Conservation (phyloP, 2,329 filamentous ascomycete genomes). For the Neopestalotiopsis sp. region DNA sequence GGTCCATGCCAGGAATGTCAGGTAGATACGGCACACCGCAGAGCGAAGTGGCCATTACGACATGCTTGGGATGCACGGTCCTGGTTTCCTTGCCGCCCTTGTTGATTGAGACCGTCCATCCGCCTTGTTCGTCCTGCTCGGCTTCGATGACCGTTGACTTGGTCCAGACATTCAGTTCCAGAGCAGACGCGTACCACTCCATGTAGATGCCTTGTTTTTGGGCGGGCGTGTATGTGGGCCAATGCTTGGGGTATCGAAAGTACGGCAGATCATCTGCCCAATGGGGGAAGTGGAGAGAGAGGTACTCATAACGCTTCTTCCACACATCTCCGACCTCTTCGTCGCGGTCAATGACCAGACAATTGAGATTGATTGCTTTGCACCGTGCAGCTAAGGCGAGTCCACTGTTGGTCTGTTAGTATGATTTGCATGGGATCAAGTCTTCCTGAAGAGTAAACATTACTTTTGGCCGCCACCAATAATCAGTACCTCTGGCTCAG, state of each 20-base stretch:
- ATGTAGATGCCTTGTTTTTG: constrained; percentile 52
- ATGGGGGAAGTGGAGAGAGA: constrained; percentile 25
- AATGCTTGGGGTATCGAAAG: constrained; percentile 46
- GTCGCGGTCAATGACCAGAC: constrained; percentile 48
- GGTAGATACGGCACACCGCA: constrained; percentile 70
- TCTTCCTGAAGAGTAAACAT: background rate
- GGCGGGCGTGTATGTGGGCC: constrained; percentile 49
- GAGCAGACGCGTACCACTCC: constrained; percentile 60
- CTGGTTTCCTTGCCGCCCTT: constrained; percentile 47
- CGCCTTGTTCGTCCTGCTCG: constrained; percentile 53
- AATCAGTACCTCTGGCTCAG: constrained; percentile 21
- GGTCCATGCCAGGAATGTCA: constrained; percentile 57
- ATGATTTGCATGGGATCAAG: background rate
- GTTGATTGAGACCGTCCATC: constrained; percentile 55
- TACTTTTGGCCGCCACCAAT: constrained; percentile 34
- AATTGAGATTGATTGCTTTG: constrained; percentile 28
- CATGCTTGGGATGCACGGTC: constrained; percentile 64
- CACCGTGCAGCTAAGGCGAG: constrained; percentile 41
- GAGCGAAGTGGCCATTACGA: constrained; percentile 72
- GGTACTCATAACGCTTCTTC: constrained; percentile 48
- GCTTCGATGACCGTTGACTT: constrained; percentile 53
- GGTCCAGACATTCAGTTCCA: constrained; percentile 74
- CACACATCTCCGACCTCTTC: constrained; percentile 52
- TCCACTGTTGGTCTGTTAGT: constrained; percentile 27
- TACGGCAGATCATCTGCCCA: constrained; percentile 48